phyloP scores from a whole-genome alignment of 345 rosid genomes.

The Hypericum androsaemum region DNA sequence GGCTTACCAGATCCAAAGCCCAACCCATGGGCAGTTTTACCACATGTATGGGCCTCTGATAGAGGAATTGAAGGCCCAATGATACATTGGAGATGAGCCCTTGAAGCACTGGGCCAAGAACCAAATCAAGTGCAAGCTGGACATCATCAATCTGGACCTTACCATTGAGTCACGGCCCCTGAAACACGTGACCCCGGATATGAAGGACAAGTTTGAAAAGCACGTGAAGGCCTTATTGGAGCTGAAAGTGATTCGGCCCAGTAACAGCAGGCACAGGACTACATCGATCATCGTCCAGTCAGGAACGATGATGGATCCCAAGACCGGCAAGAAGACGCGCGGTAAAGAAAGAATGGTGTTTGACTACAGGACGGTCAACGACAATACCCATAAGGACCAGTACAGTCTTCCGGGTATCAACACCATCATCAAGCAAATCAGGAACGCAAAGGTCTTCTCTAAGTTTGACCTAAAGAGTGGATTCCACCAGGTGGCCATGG shows the following conservation, averaged over 20 bases:
- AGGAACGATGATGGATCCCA: not conserved
- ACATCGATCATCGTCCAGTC: too few species aligned
- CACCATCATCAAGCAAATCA: not conserved
- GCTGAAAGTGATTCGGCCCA: not conserved
- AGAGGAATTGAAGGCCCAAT: not conserved
- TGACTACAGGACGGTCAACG: not conserved
- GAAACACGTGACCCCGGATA: not conserved
- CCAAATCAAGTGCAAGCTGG: not conserved
- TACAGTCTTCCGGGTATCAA: not conserved
- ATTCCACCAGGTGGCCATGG: not conserved
- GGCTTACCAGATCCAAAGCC: too few species aligned
- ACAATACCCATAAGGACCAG: not conserved
- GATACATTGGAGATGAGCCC: not conserved
- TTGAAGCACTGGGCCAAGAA: not conserved
- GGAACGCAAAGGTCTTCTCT: not conserved
- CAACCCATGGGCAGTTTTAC: too few species aligned
- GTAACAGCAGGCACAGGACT: not conserved
- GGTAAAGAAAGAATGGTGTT: slow-evolving; percentile 6
- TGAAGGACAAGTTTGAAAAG: too few species aligned
- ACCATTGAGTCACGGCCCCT: too few species aligned
- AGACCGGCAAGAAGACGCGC: not conserved
- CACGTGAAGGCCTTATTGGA: too few species aligned
- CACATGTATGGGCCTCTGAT: too few species aligned
- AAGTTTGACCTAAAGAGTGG: not conserved
- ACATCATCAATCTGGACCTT: not conserved